These are phyloP conservation scores for Mycotypha africana DNA, from an alignment of 371 early-diverging fungal species.

Conservation along the genomic window DNA sequence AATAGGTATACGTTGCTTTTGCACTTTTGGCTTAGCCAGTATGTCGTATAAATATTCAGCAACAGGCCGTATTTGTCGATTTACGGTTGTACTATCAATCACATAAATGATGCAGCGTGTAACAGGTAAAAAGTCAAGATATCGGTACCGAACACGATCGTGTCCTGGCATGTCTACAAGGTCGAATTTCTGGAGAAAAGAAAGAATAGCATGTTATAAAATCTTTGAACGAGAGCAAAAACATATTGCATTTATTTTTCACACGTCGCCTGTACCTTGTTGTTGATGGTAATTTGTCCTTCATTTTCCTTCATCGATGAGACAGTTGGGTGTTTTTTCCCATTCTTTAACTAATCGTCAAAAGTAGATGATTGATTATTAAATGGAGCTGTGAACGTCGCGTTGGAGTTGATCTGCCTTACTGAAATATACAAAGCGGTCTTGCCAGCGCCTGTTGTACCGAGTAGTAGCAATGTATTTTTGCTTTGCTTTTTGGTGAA, in stretches of 20 bases:
- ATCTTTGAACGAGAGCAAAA: neutral
- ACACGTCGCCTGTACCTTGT: slow-evolving; percentile 45
- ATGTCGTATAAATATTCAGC: slow-evolving; percentile 78
- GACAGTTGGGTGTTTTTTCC: slow-evolving; percentile 46
- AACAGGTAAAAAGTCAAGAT: slow-evolving; percentile 60
- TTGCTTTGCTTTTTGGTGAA: slow-evolving; percentile 26
- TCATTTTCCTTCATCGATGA: slow-evolving; percentile 78
- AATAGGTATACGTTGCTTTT: slow-evolving; percentile 53
- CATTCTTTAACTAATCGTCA: slow-evolving; percentile 46
- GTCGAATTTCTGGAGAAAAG: slow-evolving; percentile 34
- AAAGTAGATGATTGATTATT: too few species aligned
- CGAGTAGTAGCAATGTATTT: slow-evolving; percentile 48
- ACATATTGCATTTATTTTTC: neutral
- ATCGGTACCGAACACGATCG: slow-evolving; percentile 73
- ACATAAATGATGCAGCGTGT: slow-evolving; percentile 75
- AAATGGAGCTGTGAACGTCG: too few species aligned
- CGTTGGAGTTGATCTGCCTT: slow-evolving; percentile 1
- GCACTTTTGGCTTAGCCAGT: slow-evolving; percentile 55
- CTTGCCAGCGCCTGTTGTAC: slow-evolving; percentile 60
- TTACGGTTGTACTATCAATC: slow-evolving; percentile 65
- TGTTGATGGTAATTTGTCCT: slow-evolving; percentile 34
- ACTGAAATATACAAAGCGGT: slow-evolving; percentile 54
- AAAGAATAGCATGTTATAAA: too few species aligned
- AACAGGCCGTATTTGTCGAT: slow-evolving; percentile 43
- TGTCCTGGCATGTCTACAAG: slow-evolving; percentile 90